Percentiles rank a stretch among this genome's conserved stretches.
phyloP scores from a whole-genome alignment of 177 flowering plant species.

The Tripterygium wilfordii region DNA sequence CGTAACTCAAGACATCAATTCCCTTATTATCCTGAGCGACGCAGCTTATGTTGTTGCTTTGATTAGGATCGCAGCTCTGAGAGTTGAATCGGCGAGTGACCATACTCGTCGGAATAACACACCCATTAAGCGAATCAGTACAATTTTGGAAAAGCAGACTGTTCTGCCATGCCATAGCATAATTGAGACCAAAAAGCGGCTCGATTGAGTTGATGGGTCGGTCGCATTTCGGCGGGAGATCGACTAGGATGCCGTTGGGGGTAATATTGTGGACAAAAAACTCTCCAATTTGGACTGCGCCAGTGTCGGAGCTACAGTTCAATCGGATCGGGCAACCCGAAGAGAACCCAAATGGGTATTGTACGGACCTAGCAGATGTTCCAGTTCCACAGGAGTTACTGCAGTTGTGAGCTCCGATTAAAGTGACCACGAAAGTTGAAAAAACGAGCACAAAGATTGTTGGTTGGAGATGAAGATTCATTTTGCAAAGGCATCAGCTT shows the following conservation, averaged over 20 bases:
- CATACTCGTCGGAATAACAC: slow-evolving; percentile 20
- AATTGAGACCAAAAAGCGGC: slow-evolving; percentile 21
- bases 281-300: slow-evolving; percentile 14
- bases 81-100: slow-evolving; percentile 7
- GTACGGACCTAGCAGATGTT: slow-evolving; percentile 1
- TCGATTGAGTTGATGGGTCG: slow-evolving; percentile 12
- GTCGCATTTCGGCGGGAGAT: slow-evolving; percentile 30
- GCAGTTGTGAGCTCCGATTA: slow-evolving; percentile 9
- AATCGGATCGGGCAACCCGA: slow-evolving; percentile 22
- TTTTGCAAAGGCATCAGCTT: slow-evolving; percentile 5
- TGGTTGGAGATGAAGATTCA: too few species aligned
- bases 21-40: slow-evolving; percentile 11
- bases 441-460: too few species aligned
- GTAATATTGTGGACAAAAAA: slow-evolving; percentile 32
- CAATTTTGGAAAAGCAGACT: slow-evolving; percentile 46
- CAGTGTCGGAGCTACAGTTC: slow-evolving; percentile 11
- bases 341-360: slow-evolving; percentile 45
- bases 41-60: slow-evolving; percentile 30
- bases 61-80: slow-evolving; percentile 12
- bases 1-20: slow-evolving; percentile 19
- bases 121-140: slow-evolving; percentile 5
- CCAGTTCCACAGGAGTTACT: slow-evolving; percentile 12
- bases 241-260: slow-evolving; percentile 12
- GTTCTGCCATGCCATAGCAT: slow-evolving; percentile 23
- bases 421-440: neutral